A percentile compares a stretch with the other conserved stretches of the same genome.
Conservation (phyloP, 2,329 filamentous ascomycete genomes). For the Ophiosphaerella herpotricha region DNA sequence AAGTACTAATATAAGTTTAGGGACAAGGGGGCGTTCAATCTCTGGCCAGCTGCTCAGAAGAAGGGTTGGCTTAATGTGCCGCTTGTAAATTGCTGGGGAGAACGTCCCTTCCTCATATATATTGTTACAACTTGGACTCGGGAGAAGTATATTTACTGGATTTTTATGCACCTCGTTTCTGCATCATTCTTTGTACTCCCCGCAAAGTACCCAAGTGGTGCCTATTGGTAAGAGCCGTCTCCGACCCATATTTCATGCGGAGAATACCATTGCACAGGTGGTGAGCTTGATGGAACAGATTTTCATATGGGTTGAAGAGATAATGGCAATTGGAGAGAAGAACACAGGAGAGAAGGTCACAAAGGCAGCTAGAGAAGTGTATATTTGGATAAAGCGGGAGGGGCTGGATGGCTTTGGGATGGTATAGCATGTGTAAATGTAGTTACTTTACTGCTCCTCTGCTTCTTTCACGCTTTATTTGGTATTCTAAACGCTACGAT, state of each 20-base stretch:
- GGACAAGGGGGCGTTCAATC: not conserved
- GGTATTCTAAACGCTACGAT: too few relatives aligned
- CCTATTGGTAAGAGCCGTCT: slow-evolving; percentile 5
- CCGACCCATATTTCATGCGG: slow-evolving; percentile 6
- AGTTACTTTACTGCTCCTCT: too few relatives aligned
- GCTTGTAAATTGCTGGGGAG: slow-evolving; percentile 5
- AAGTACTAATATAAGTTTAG: not conserved
- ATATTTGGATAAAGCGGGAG: slow-evolving; percentile 6
- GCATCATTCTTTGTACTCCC: slow-evolving; percentile 1
- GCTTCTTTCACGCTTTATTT: too few relatives aligned
- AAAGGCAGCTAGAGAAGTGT: slow-evolving; percentile 6
- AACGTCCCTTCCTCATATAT: slow-evolving; percentile 4
- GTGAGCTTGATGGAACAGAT: slow-evolving; percentile 27
- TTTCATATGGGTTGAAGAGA: slow-evolving; percentile 33
- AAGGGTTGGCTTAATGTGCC: slow-evolving; percentile 3
- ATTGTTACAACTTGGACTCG: slow-evolving; percentile 8
- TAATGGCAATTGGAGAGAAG: slow-evolving; percentile 30
- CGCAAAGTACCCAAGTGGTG: slow-evolving; percentile 8
- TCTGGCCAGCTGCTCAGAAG: not conserved
- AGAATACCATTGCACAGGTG: slow-evolving; percentile 58
- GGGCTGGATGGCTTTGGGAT: slow-evolving; percentile 1
- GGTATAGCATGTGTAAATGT: not conserved
- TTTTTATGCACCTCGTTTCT: slow-evolving; percentile 37
- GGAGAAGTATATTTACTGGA: slow-evolving; percentile 1
- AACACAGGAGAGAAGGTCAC: not conserved